Base-by-base conservation (phyloP, 2,329 filamentous ascomycete genomes). In the Leptographium galeiforme region DNA sequence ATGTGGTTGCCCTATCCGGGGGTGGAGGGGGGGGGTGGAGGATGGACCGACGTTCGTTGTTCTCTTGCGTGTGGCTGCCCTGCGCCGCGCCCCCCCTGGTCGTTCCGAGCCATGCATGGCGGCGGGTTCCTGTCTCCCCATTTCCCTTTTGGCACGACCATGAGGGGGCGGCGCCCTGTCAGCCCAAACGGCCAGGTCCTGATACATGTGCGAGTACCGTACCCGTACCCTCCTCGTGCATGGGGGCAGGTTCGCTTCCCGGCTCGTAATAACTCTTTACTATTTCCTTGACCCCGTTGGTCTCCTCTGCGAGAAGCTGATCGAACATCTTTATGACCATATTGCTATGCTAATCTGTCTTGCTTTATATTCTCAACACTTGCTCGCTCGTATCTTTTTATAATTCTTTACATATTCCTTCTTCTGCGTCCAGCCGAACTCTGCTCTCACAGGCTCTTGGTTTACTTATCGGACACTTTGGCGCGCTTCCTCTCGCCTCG, bases 91-190 rank as follows among this genome's bases (percentile, higher is more conserved):
- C 36, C 38, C 43, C 48, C 44, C 50, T 16, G 32, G 48, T 39
- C 52, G 43, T 41, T 51, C 52, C 48, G 46, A 51, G 50, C 48
- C 40, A 53, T 57, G 53, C 55, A 53, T 33, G 50, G 36, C 45
- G 53, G 52, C 55, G 55, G 55, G 55, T 58, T 58, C 57, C 52
- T 57, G 56, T 43, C 44, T 39, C 48, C 48, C 48, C 48, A 49
- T 49, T 49, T 49, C 25, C 48, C 18, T 38, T 48, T 48, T 48
- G n/a, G 46, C 46, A 48, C 48, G 19, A 49, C 38, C 30, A 40
- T 49, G 48, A 36, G 44, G 44, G 39, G 39, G 14, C 5, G 43
- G 43, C 43, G 32, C 46, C 46, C 46, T 51, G 49, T 36, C 49
- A 51, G 49, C 49, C 49, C 49, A 51, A 52, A 45, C 32, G 43